Evolutionary conservation across 2,329 filamentous ascomycete species (phyloP).

Genomic region (Sordariomycetes sp.): DNA sequence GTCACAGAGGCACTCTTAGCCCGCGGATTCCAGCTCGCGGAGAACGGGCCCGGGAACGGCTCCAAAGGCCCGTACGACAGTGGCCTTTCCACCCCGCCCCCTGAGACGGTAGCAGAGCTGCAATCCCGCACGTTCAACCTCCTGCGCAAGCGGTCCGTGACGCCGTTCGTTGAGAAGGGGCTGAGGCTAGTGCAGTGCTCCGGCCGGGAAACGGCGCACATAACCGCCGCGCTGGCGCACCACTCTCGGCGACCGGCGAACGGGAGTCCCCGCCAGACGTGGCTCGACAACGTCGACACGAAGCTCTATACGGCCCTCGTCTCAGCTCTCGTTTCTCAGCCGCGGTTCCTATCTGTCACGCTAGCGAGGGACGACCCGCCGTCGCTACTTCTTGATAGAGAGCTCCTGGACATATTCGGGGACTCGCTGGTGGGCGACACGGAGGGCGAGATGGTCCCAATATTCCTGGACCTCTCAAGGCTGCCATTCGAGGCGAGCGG

Average conservation of each 20-base stretch:
- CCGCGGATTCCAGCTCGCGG: constrained; percentile 74
- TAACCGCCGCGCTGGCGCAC: constrained; percentile 22
- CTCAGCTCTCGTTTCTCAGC: constrained; percentile 46
- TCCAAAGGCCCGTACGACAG: constrained; percentile 48
- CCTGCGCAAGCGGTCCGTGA: constrained; percentile 65
- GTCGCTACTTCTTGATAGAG: constrained; percentile 59
- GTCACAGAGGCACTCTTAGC: constrained; percentile 67
- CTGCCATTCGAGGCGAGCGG: constrained; percentile 81
- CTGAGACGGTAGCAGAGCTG: constrained; percentile 64
- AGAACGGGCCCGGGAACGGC: constrained; percentile 30
- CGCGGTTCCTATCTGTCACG: constrained; percentile 60
- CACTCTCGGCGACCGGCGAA: constrained; percentile 11
- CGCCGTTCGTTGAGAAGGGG: constrained; percentile 53
- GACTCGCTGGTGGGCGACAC: constrained; percentile 66
- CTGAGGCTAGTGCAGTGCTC: constrained; percentile 75
- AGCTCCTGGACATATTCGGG: constrained; percentile 50
- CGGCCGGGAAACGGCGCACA: constrained; percentile 37
- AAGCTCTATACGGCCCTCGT: constrained; percentile 51
- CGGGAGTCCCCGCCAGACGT: constrained; percentile 18
- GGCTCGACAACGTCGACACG: constrained; percentile 48
- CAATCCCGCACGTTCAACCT: constrained; percentile 71
- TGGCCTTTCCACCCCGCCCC: constrained; percentile 56
- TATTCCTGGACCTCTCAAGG: constrained; percentile 72
- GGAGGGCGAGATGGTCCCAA: constrained; percentile 63
- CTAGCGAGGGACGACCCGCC: constrained; percentile 62